These are phyloP conservation scores for Mycena vitilis DNA, from an alignment of 768 basidiomycete species.

Conservation along the genomic window DNA sequence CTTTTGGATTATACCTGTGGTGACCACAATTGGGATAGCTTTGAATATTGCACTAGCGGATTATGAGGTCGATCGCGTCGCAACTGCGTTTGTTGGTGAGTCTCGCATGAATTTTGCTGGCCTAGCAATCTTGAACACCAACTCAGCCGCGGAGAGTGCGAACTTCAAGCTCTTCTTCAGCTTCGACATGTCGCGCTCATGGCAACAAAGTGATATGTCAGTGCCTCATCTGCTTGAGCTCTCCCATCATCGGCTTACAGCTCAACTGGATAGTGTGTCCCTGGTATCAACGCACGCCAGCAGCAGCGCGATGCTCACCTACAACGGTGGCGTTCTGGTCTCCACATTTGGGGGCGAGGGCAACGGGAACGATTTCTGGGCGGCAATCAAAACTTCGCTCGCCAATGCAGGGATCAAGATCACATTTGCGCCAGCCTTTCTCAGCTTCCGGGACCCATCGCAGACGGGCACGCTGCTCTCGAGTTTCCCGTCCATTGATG, in stretches of 20 bases:
- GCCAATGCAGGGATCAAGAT: slow-evolving; percentile 42
- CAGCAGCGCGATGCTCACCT: slow-evolving; percentile 45
- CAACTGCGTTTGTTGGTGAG: slow-evolving; percentile 44
- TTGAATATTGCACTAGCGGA: slow-evolving; percentile 41
- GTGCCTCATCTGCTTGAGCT: not conserved
- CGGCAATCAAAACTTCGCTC: slow-evolving; percentile 31
- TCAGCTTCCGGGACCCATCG: slow-evolving; percentile 40
- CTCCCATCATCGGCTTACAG: not conserved
- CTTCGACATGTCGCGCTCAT: slow-evolving; percentile 49
- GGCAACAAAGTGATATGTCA: slow-evolving; percentile 35
- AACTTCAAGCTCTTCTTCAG: slow-evolving; percentile 53
- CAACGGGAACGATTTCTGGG: slow-evolving; percentile 45
- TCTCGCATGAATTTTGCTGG: not conserved
- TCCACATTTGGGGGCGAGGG: slow-evolving; percentile 52
- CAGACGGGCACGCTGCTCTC: slow-evolving; percentile 37
- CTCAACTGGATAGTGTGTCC: slow-evolving; percentile 19
- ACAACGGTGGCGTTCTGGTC: slow-evolving; percentile 43
- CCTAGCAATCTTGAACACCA: not conserved
- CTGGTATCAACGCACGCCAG: slow-evolving; percentile 44
- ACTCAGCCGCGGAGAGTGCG: slow-evolving; percentile 43
- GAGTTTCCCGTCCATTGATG: slow-evolving; percentile 43
- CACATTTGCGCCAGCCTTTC: slow-evolving; percentile 47
- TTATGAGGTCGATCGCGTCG: slow-evolving; percentile 44
- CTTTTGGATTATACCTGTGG: not conserved
- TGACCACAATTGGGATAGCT: slow-evolving; percentile 23